phyloP scores from a whole-genome alignment of 352 stramenopile species.

The Sclerospora graminicola region DNA sequence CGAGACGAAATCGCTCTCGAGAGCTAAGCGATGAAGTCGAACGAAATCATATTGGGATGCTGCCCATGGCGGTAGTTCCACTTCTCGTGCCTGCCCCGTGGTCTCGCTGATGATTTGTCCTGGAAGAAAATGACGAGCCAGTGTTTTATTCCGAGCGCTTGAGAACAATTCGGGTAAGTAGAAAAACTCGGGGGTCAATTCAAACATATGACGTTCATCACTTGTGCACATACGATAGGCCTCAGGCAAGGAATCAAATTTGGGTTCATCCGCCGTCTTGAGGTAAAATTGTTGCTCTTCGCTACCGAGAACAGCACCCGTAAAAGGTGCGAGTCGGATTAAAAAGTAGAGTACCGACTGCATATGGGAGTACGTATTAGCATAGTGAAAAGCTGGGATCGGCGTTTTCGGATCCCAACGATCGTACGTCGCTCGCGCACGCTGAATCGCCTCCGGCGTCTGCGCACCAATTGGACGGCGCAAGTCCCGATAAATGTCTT shows the following conservation, averaged over 20 bases:
- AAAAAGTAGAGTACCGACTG: conserved; percentile 69
- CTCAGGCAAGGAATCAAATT: conserved; percentile 53
- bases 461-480: conserved; percentile 94
- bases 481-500: conserved; percentile 91
- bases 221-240: conserved; percentile 46
- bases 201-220: conserved; percentile 49
- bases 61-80: conserved; percentile 94
- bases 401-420: conserved; percentile 30
- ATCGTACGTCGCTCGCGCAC: conserved; percentile 37
- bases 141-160: conserved; percentile 53
- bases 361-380: conserved; percentile 62
- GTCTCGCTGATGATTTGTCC: conserved; percentile 29
- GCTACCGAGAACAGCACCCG: conserved; percentile 28
- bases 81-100: conserved; percentile 58
- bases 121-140: conserved; percentile 27
- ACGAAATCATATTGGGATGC: conserved; percentile 94
- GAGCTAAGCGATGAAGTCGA: conserved; percentile 88
- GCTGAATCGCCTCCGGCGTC: conserved; percentile 32
- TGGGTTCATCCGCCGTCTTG: conserved; percentile 26
- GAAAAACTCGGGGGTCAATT: conserved; percentile 78
- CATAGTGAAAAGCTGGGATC: conserved; percentile 67
- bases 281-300: conserved; percentile 25
- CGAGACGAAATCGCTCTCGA: conserved; percentile 98
- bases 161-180: conserved; percentile 63
- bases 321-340: conserved; percentile 59